Base-by-base conservation (phyloP, 192 early-diverging fungal genomes). In the Backusella circina region DNA sequence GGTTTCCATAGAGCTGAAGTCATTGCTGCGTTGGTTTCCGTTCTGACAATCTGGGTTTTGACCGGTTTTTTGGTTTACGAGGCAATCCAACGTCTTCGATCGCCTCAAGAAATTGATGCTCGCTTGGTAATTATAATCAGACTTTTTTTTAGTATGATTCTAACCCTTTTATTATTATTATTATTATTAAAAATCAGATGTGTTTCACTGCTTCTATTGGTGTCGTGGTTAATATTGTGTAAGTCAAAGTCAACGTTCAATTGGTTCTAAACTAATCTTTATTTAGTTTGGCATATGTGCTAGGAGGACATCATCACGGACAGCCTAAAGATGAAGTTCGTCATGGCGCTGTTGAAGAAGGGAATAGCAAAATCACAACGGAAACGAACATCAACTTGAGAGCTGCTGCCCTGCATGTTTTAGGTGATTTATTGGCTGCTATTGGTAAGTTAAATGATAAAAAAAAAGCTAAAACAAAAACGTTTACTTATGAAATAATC, bases 1-100 rank as follows among this genome's bases (percentile, higher is more conserved):
- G 93, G 94, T 32, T 95, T 88, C 68, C 84, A 94, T 72, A 88
- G 94, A 37, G 89, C 91, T 21, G 92, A 95, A 75, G 91, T 95
- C 18, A 79, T 95, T 57, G 94, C 91, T 36, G 94, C 94, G 8
- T 82, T 95, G 23, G 73, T 84, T 51, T 94, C 93, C 16, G 91
- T 90, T 33, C 84, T 92, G 28, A 77, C 91, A 26, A 93, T 95
- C 67, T 95, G 94, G 94, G 79, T 87, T 15, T 72, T 95, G 35
- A 95, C 94, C 0, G 75, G 83, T 0, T 77, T 78, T 51, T 79
- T 95, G 26, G 87, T 95, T 21, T 71, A 81, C 3, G 94, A 95
- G 72, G 94, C 93, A 10, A 77, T 90, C 44, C 84, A 92, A 8
- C 84, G 94, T 10, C 50, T 95, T 4, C 70, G 77, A 28, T 76